These are phyloP conservation scores for Syncephalis plumigaleata DNA, from an alignment of 371 early-diverging fungal species.

Conservation along the genomic window DNA sequence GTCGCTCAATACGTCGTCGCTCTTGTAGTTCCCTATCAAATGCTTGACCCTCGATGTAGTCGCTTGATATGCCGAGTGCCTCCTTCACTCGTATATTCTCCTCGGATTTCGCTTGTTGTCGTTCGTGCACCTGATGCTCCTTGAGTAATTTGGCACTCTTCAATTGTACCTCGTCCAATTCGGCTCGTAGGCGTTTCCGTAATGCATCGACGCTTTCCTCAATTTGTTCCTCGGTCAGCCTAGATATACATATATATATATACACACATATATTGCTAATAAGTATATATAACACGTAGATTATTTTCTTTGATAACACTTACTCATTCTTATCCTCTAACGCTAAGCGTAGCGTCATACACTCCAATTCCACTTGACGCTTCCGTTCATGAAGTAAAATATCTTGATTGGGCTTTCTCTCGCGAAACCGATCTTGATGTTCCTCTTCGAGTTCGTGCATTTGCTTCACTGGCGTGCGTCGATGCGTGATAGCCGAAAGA, in stretches of 20 bases:
- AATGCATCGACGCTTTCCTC: slow-evolving; percentile 31
- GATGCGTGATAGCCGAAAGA: slow-evolving; percentile 47
- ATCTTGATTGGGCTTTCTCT: slow-evolving; percentile 51
- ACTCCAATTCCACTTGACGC: slow-evolving; percentile 71
- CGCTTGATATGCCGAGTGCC: slow-evolving; percentile 44
- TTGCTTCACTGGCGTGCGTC: slow-evolving; percentile 13
- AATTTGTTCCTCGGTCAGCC: slow-evolving; percentile 32
- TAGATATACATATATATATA: slow-evolving; percentile 6
- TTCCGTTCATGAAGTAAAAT: slow-evolving; percentile 76
- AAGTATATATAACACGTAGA: neutral
- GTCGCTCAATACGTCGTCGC: slow-evolving; percentile 22
- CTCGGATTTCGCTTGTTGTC: slow-evolving; percentile 46
- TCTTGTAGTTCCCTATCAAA: slow-evolving; percentile 44
- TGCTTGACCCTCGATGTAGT: slow-evolving; percentile 63
- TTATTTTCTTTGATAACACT: too few relatives aligned
- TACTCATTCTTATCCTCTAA: slow-evolving; percentile 65
- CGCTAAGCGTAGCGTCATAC: slow-evolving; percentile 52
- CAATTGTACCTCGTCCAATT: slow-evolving; percentile 25
- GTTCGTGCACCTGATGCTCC: slow-evolving; percentile 45
- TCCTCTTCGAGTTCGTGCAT: slow-evolving; percentile 18
- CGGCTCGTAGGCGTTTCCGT: slow-evolving; percentile 24
- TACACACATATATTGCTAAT: neutral
- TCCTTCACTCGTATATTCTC: slow-evolving; percentile 40
- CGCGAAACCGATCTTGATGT: slow-evolving; percentile 14
- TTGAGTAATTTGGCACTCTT: slow-evolving; percentile 9